Evolutionary conservation across 1,284 basidiomycete genomes (phyloP), one percentile per base, ranked within the genome.

Genomic region (Coniferiporia sulphurascens): DNA sequence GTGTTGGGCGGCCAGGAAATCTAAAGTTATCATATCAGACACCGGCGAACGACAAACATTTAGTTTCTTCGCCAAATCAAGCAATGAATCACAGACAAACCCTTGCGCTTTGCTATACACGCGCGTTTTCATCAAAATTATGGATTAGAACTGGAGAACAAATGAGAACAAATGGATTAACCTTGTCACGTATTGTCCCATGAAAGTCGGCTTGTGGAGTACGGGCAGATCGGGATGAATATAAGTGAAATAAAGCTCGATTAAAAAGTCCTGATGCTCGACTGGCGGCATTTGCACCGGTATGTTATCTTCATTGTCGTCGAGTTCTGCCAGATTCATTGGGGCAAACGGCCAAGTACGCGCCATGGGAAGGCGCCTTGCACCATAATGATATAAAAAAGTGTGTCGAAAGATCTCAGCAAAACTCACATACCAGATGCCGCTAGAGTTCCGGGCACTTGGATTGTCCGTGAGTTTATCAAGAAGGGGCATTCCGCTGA

Each of bases 201-300:
- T 71, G 71, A 94, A 93, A 21, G 83, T 79, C 19, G 74, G 73
- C 69, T 87, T 89, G 72, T 91, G 84, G 15, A 93, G 73, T 41
- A 91, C 78, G 12, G 90, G 91, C 64, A 89, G 85, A 52, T 86
- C 76, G 38, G 91, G 89, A 65, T 94, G 91, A 22, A 89, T 84
- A 67, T 91, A 89, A 6, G 81, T 82, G 72, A 93, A 93, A 70
- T 91, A 94, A 5, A 92, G 74, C 34, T 82, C 79, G 53, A 94
- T 72, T 7, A 94, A 75, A 52, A 79, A 80, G 55, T 86, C 81
- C 71, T 92, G 90, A 52, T 81, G 69, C 43, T 80, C 75, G 50
- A 76, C 62, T 48, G 84, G 71, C 58, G 87, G 88, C 53, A 91
- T 71, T 17, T 72, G 70, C 27, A 82, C 74, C 35, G 48, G n/a